Conservation (phyloP, 2,329 filamentous ascomycete genomes). For the Colletotrichum karsti region DNA sequence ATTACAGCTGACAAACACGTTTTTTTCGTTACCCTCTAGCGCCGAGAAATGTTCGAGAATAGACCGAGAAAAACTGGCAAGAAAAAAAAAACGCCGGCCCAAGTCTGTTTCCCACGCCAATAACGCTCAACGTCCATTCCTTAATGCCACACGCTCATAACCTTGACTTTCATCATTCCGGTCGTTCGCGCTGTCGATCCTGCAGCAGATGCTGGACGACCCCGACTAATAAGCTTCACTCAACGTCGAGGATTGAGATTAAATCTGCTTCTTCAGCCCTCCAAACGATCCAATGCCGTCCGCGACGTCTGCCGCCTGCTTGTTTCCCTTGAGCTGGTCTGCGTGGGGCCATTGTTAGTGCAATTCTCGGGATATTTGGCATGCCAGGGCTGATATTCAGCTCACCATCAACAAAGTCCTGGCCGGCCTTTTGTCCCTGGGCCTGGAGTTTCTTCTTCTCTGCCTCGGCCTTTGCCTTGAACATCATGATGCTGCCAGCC, state of each 20-base stretch:
- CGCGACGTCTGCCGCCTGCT: conserved; percentile 43
- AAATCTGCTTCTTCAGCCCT: conserved; percentile 40
- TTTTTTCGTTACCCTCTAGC: background rate
- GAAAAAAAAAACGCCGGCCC: background rate
- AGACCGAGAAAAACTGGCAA: background rate
- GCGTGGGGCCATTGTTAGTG: background rate
- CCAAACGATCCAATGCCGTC: conserved; percentile 37
- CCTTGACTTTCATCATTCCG: background rate
- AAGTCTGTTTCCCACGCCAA: background rate
- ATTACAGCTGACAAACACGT: background rate
- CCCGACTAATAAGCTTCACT: background rate
- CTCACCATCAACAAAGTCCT: conserved; percentile 47
- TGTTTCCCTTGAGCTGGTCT: conserved; percentile 46
- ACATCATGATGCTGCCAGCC: conserved; percentile 37
- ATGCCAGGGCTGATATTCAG: background rate
- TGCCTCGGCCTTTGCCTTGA: conserved; percentile 50
- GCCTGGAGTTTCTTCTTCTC: conserved; percentile 48
- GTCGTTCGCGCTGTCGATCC: background rate
- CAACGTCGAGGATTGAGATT: background rate
- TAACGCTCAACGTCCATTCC: background rate
- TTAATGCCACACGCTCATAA: background rate
- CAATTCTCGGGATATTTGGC: background rate
- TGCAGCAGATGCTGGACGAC: background rate
- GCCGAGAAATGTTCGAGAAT: conserved; percentile 12
- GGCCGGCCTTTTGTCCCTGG: conserved; percentile 46